Base-by-base conservation (phyloP, 2,329 filamentous ascomycete genomes). In the Juglanconis sp. region DNA sequence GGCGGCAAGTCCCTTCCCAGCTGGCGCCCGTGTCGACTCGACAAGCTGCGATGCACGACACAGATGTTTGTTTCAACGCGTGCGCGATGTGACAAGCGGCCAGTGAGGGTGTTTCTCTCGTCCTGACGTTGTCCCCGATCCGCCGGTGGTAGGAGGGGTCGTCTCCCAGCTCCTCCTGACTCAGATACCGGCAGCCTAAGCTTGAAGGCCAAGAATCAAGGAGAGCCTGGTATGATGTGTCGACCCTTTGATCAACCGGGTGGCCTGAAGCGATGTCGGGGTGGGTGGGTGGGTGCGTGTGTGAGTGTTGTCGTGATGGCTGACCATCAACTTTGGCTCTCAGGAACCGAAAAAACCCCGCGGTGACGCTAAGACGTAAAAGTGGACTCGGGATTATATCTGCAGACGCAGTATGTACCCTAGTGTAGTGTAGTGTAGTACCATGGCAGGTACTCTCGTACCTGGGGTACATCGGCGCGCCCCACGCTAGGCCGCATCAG, bases 51-150 rank as follows among this genome's bases (percentile, higher is more conserved):
- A 32, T 51, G 49, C 49, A 36, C 49, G 17, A 31, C 49, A 51
- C 49, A 9, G 49, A 51, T 24, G 49, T 51, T 51, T 51, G 49
- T 51, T 51, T 51, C 49, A n/a, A 51, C 49, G 49, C 49, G 48
- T 35, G 5, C 11, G 40, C 40, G 40, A 15, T 17, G 40, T 35
- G 48, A 50, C 46, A n/a, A 7, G 9, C 42, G n/a, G 15, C 42
- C 42, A 17, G 46, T 32, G 24, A 30, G 7, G 46, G 5, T 48
- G 46, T 24, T n/a, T 3, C 2, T 10, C 11, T 5, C 4, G 48
- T 44, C n/a, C 7, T 44, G 10, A 5, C 15, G 40, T 13, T 44
- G 40, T 7, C 8, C 40, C 5, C 5, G 10, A 44, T 13, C 7
- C 15, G 40, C 5, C n/a, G 11, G 40, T 17, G 5, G 40, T 44